Evolutionary conservation across 805 yeast species (phyloP).

Genomic region (Ogataea glucozyma): DNA sequence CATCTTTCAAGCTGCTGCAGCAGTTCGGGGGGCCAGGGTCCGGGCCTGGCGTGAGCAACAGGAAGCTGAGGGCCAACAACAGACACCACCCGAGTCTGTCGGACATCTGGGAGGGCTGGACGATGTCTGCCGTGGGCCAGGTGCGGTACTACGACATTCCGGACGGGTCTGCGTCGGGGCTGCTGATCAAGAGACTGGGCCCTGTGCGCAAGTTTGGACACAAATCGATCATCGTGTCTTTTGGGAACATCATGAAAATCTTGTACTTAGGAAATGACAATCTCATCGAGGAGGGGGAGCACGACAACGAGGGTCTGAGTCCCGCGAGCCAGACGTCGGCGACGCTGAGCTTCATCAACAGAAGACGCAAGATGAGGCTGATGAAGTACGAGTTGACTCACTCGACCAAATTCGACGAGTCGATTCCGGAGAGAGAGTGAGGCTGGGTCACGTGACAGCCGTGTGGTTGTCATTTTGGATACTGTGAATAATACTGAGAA

Average conservation of each 20-base stretch:
- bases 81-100: conserved; percentile 35
- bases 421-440: conserved; percentile 2
- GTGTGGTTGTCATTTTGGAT: too few species aligned
- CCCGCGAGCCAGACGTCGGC: conserved; percentile 34
- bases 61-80: conserved; percentile 10
- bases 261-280: conserved; percentile 77
- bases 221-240: conserved; percentile 71
- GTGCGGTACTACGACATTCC: conserved; percentile 62
- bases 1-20: conserved; percentile 18
- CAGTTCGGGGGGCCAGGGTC: conserved; percentile 13
- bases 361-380: conserved; percentile 37
- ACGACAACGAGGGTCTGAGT: conserved; percentile 41
- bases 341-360: conserved; percentile 37
- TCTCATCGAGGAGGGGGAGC: conserved; percentile 58
- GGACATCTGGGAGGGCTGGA: conserved; percentile 79
- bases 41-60: conserved; percentile 7
- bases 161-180: conserved; percentile 42
- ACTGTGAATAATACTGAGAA: too few species aligned
- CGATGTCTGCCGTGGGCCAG: conserved; percentile 67
- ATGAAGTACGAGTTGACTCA: conserved; percentile 39
- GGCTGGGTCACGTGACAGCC: background rate
- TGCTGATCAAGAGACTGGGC: conserved; percentile 56
- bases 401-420: conserved; percentile 38
- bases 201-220: conserved; percentile 73
- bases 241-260: conserved; percentile 72